Evolutionary conservation across 2,329 filamentous ascomycete species (phyloP).

Genomic region (Pyrenochaeta sp.): DNA sequence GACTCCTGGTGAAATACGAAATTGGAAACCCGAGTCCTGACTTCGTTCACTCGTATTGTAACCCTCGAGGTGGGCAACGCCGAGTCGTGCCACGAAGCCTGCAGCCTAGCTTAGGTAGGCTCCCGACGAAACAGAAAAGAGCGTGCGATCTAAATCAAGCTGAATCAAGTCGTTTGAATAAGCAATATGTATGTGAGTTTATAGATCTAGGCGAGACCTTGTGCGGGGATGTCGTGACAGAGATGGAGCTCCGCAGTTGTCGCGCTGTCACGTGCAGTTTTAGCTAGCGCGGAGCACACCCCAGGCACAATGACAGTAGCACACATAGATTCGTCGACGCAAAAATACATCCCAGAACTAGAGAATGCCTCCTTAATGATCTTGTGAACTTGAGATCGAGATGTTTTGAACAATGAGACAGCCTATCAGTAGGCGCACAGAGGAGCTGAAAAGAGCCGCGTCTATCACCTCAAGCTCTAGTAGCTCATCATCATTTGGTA

Average conservation of each 20-base stretch:
- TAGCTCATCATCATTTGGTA: too few relatives aligned
- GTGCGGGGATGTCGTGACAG: not conserved
- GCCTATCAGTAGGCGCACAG: too few relatives aligned
- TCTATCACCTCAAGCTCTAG: too few relatives aligned
- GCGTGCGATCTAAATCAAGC: not conserved
- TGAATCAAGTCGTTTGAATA: not conserved
- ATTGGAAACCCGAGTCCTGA: not conserved
- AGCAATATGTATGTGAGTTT: not conserved
- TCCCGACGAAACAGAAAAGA: not conserved
- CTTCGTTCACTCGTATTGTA: not conserved
- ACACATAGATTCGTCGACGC: too few relatives aligned
- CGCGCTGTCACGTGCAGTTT: not conserved
- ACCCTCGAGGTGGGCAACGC: not conserved
- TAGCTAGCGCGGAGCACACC: not conserved
- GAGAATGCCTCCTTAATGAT: too few relatives aligned
- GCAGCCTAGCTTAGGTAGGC: slow-evolving; percentile 7
- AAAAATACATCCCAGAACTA: too few relatives aligned
- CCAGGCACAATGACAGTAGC: too few relatives aligned
- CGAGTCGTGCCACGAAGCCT: not conserved
- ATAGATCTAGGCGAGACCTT: not conserved
- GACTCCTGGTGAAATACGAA: not conserved
- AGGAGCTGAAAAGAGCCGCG: too few relatives aligned
- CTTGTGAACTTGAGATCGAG: too few relatives aligned
- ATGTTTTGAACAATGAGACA: too few relatives aligned
- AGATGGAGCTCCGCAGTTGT: not conserved